These are phyloP conservation scores for Cadophora sp. DNA, from an alignment of 2,329 filamentous ascomycete species.

Conservation along the genomic window DNA sequence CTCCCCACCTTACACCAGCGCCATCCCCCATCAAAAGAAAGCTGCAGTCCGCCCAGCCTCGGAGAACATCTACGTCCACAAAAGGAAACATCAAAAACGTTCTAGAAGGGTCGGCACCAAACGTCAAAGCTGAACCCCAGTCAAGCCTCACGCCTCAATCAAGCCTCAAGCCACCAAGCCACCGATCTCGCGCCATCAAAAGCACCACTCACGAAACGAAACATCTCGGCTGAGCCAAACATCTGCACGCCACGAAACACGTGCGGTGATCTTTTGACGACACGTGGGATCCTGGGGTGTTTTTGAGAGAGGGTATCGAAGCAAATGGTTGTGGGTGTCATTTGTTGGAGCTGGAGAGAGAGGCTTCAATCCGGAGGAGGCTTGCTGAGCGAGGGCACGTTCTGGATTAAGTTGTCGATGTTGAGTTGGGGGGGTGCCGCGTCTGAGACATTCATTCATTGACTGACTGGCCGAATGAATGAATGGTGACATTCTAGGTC, in stretches of 20 bases:
- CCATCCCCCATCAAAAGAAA: too few relatives aligned
- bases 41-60: background rate
- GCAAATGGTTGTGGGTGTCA: too few relatives aligned
- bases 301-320: too few relatives aligned
- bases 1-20: too few relatives aligned
- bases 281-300: too few relatives aligned
- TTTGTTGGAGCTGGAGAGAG: too few relatives aligned
- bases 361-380: background rate
- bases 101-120: background rate
- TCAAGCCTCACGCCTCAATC: background rate
- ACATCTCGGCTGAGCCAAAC: background rate
- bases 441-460: background rate
- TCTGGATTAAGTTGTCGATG: background rate
- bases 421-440: background rate
- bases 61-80: background rate
- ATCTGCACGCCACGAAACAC: slow-evolving; percentile 6
- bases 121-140: too few relatives aligned
- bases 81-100: background rate
- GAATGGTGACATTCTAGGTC: background rate
- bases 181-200: slow-evolving; percentile 9
- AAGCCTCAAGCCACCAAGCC: slow-evolving; percentile 8
- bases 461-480: too few relatives aligned
- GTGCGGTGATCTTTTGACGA: background rate
- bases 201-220: background rate
- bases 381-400: background rate